These are phyloP conservation scores for Dioscorea alata DNA, from an alignment of 106 monocot genomes.

Conservation along the genomic window DNA sequence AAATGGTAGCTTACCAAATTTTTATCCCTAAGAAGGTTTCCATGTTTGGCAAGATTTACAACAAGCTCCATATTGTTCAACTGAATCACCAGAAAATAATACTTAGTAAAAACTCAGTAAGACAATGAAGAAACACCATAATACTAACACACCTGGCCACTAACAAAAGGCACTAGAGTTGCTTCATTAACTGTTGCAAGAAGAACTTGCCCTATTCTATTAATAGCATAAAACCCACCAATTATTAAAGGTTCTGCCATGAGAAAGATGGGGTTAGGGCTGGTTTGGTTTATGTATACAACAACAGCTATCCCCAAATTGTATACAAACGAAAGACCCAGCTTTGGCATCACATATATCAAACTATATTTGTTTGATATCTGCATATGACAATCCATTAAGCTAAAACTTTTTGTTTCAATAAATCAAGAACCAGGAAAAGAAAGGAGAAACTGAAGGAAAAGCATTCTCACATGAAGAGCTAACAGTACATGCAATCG, in stretches of 20 bases:
- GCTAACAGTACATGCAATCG: no score
- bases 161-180: conserved; percentile 85
- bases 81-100: conserved; percentile 55
- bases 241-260: conserved; percentile 76
- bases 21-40: conserved; percentile 95
- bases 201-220: conserved; percentile 90
- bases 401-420: not conserved
- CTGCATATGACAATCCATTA: conserved; percentile 37
- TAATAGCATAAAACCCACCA: conserved; percentile 96
- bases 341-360: conserved; percentile 96
- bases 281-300: conserved; percentile 94
- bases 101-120: conserved; percentile 72
- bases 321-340: conserved; percentile 93
- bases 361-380: conserved; percentile 86
- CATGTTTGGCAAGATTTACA: conserved; percentile 93
- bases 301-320: conserved; percentile 93
- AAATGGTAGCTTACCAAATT: conserved; percentile 83
- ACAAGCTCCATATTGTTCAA: conserved; percentile 97
- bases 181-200: conserved; percentile 98
- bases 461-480: no score
- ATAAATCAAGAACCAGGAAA: no score
- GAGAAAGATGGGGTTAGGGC: conserved; percentile 96
- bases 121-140: conserved; percentile 45
- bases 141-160: conserved; percentile 72
- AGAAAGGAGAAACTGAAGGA: no score